These are phyloP conservation scores for Fagopyrum esculentum DNA, from an alignment of 148 eudicot genomes.

Conservation along the genomic window DNA sequence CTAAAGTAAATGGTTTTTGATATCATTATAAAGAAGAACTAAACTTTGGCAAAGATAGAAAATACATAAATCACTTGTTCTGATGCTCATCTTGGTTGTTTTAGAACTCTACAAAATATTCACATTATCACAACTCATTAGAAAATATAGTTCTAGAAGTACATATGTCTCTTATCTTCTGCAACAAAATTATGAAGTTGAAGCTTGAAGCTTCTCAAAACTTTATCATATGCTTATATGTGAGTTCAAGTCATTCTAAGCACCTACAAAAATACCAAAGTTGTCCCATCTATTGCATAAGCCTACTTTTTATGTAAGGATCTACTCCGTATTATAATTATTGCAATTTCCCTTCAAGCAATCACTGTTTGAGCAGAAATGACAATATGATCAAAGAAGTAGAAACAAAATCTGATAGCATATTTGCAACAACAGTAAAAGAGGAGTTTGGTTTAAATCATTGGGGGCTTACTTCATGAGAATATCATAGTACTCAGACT, in stretches of 20 bases:
- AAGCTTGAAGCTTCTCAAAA: background rate
- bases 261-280: background rate
- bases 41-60: background rate
- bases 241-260: background rate
- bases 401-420: background rate
- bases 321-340: background rate
- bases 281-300: background rate
- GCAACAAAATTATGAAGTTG: background rate
- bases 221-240: background rate
- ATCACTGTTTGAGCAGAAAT: background rate
- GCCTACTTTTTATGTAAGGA: background rate
- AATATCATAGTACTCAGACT: constrained; percentile 87
- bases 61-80: background rate
- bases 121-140: background rate
- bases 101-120: background rate
- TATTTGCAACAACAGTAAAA: background rate
- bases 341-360: background rate
- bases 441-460: background rate
- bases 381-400: background rate
- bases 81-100: background rate
- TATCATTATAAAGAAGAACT: background rate
- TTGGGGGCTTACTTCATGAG: constrained; percentile 63
- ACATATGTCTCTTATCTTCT: background rate
- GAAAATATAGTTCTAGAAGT: background rate
- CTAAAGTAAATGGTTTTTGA: background rate